These are phyloP conservation scores for Lecanicillium sp. DNA, from an alignment of 2,329 filamentous ascomycete species.

Conservation along the genomic window DNA sequence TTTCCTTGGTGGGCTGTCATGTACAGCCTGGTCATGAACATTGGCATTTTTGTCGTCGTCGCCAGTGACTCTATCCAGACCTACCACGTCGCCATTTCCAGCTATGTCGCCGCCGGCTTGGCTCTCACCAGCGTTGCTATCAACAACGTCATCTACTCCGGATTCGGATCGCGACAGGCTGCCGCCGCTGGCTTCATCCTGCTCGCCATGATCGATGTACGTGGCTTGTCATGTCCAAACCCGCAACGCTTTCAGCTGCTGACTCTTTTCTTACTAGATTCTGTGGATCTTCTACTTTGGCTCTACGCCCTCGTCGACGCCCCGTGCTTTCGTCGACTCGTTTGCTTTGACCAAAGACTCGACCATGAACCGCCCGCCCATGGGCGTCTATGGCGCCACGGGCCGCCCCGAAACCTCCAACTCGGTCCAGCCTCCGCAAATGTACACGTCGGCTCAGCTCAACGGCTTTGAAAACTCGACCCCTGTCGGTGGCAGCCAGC, in stretches of 20 bases:
- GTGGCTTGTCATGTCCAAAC: not conserved
- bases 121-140: conserved; percentile 81
- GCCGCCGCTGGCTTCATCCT: conserved; percentile 90
- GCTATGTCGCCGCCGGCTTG: conserved; percentile 75
- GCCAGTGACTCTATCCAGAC: conserved; percentile 77
- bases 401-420: conserved; percentile 77
- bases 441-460: conserved; percentile 94
- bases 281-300: conserved; percentile 99
- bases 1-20: conserved; percentile 90
- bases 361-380: conserved; percentile 57
- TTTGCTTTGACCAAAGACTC: conserved; percentile 90
- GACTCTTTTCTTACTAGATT: conserved; percentile 32
- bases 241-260: conserved; percentile 34
- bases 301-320: conserved; percentile 76
- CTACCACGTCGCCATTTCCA: conserved; percentile 87
- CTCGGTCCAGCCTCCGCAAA: conserved; percentile 74
- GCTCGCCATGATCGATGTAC: conserved; percentile 69
- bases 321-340: conserved; percentile 88
- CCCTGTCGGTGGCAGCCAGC: conserved; percentile 62
- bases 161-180: conserved; percentile 68
- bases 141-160: conserved; percentile 76
- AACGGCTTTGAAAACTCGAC: conserved; percentile 96
- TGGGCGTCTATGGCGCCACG: conserved; percentile 65
- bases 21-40: conserved; percentile 77
- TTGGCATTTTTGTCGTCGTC: conserved; percentile 73